A percentile compares a stretch with the other conserved stretches of the same genome.
Evolutionary conservation across 2,329 filamentous ascomycete genomes (phyloP).

Genomic region (Phialophora macrospora): DNA sequence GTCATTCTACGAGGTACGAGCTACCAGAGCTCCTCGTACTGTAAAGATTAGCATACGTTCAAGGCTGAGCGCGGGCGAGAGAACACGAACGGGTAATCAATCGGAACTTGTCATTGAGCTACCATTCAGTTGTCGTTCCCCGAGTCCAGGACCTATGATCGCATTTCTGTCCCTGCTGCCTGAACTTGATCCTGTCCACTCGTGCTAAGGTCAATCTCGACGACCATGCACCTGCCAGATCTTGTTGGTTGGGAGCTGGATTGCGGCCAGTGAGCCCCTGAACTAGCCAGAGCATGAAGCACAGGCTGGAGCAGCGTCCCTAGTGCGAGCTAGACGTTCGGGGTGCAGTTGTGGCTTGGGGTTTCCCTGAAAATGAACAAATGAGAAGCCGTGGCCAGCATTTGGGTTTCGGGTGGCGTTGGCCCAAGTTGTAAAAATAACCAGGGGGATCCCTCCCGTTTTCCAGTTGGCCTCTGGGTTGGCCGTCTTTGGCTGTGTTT

Average conservation of each 20-base stretch:
- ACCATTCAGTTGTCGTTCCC: background rate
- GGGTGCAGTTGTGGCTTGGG: constrained; percentile 18
- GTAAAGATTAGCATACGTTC: background rate
- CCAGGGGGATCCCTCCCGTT: constrained; percentile 7
- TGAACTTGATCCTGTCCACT: background rate
- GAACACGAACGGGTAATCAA: background rate
- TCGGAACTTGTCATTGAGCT: background rate
- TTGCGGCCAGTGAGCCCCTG: constrained; percentile 2
- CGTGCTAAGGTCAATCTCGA: background rate
- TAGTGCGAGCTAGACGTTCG: background rate
- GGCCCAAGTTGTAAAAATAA: constrained; percentile 16
- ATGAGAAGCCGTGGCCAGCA: constrained; percentile 4
- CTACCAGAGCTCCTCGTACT: background rate
- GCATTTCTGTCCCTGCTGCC: background rate
- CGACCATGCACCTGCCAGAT: background rate
- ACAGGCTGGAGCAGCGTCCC: constrained; percentile 1
- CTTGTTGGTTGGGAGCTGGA: constrained; percentile 7
- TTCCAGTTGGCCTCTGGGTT: constrained; percentile 2
- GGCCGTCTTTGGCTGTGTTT: constrained; percentile 7
- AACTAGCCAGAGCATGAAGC: background rate
- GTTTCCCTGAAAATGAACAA: background rate
- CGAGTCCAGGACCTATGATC: background rate
- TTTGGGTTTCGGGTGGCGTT: constrained; percentile 15
- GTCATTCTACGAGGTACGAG: background rate
- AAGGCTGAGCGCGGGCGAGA: background rate